Base-by-base conservation (phyloP, 1,139 yeast genomes). In the Hanseniaspora uvarum region DNA sequence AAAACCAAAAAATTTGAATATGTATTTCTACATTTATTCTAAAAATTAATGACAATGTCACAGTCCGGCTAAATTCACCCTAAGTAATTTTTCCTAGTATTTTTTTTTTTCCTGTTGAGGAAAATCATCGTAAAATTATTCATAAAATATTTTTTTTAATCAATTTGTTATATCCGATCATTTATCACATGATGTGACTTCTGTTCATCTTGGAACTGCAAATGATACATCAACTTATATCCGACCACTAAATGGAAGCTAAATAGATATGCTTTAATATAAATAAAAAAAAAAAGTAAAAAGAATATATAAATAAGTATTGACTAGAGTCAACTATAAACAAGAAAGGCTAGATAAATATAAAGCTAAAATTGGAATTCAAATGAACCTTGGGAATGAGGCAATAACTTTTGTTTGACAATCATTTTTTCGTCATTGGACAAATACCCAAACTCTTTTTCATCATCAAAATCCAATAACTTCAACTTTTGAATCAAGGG, bases 391-490 rank as follows among this genome's bases (percentile, higher is more conserved):
- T 21, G 26, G n/a, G 49, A 34, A 28, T 54, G 54, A 6, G 54
- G 54, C 7, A 54, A 23, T 8, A 54, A 36, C 33, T 54, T 54
- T 30, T 55, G 52, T 50, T 59, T 63, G 36, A 63, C 62, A 36
- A 59, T 62, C 43, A 57, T 55, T 40, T 60, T 49, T 57, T 64
- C 64, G 43, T 63, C 63, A 26, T 55, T 52, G 19, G 61, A 59
- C 50, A 65, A 56, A 54, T 63, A 62, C 18, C 59, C 60, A 39
- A 65, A 58, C 54, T 65, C 68, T 7, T 57, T 58, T n/a, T 59
- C 55, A 37, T 60, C 59, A 53, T 62, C 61, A 47, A 65, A 66
- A 16, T 61, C 58, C 45, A 64, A 50, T 54, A 65, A 53, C 37
- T 58, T 52, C 39, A 65, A 56, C 23, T 60, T 59, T 33, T 59